phyloP scores from a whole-genome alignment of 2,329 filamentous ascomycete genomes.

The Verticillium tricorpus region DNA sequence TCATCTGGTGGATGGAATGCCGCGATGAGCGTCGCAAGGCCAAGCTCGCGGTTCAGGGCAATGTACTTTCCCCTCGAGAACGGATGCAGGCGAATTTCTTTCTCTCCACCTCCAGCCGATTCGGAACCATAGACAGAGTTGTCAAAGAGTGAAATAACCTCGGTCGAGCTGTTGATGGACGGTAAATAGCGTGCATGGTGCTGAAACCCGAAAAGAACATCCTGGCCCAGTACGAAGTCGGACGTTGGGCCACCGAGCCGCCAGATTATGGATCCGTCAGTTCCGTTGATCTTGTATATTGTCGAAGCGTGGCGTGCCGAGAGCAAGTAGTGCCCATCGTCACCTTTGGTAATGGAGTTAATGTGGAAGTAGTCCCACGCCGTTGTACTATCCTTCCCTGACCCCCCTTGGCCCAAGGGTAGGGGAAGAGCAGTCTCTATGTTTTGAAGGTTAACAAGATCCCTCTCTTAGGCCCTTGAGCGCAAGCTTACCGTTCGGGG shows the following conservation, averaged over 20 bases:
- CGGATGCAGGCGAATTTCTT: background rate
- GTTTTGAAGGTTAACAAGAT: background rate
- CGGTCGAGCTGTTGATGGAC: constrained; percentile 30
- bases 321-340: constrained; percentile 22
- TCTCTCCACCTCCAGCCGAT: constrained; percentile 13
- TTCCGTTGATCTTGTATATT: constrained; percentile 40
- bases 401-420: background rate
- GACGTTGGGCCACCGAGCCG: constrained; percentile 46
- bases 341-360: constrained; percentile 33
- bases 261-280: constrained; percentile 46
- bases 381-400: constrained; percentile 17
- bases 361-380: constrained; percentile 34
- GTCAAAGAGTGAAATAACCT: constrained; percentile 49
- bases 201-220: constrained; percentile 40
- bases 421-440: background rate
- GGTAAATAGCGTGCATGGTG: constrained; percentile 42
- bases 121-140: constrained; percentile 36
- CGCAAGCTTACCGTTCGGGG: constrained; percentile 5
- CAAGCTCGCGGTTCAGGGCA: constrained; percentile 8
- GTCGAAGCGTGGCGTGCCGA: constrained; percentile 28
- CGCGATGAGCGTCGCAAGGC: constrained; percentile 6
- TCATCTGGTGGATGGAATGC: constrained; percentile 10
- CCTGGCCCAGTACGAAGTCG: constrained; percentile 28
- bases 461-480: too few species aligned
- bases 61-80: constrained; percentile 8